Percentiles rank a stretch among this genome's conserved stretches.
Conservation (phyloP, 805 yeast genomes). For the Ogataea thermomethanolica region DNA sequence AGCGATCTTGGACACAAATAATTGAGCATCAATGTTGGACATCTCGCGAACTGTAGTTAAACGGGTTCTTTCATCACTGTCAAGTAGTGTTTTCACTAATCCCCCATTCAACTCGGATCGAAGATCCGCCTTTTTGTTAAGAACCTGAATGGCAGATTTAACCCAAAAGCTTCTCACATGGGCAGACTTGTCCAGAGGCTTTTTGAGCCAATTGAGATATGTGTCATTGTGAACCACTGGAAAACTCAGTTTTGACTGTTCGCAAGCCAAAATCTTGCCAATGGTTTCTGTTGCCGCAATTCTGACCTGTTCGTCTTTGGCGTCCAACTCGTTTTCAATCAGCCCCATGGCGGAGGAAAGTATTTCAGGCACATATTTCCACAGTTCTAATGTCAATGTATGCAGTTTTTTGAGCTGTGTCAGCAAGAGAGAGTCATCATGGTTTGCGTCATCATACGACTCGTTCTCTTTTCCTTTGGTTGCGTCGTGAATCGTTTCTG, state of each 20-base stretch:
- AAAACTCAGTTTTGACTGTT: slow-evolving; percentile 54
- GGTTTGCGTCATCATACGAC: slow-evolving; percentile 23
- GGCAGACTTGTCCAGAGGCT: slow-evolving; percentile 65
- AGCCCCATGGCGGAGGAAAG: slow-evolving; percentile 72
- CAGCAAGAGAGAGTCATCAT: slow-evolving; percentile 11
- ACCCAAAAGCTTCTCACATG: slow-evolving; percentile 70
- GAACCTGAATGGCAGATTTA: slow-evolving; percentile 47
- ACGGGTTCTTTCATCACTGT: slow-evolving; percentile 72
- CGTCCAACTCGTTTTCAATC: slow-evolving; percentile 73
- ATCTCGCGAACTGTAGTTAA: slow-evolving; percentile 54
- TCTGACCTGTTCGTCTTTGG: slow-evolving; percentile 63
- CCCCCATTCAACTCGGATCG: slow-evolving; percentile 54
- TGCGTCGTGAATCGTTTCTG: slow-evolving; percentile 65
- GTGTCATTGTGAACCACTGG: slow-evolving; percentile 53
- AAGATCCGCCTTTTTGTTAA: slow-evolving; percentile 44
- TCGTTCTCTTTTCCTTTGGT: slow-evolving; percentile 25
- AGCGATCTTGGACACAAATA: slow-evolving; percentile 47
- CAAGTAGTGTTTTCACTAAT: slow-evolving; percentile 64
- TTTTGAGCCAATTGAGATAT: slow-evolving; percentile 70
- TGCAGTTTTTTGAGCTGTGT: slow-evolving; percentile 60
- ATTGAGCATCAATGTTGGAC: slow-evolving; percentile 41
- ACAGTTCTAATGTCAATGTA: slow-evolving; percentile 57
- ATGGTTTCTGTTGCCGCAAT: slow-evolving; percentile 68
- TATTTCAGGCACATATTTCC: slow-evolving; percentile 77
- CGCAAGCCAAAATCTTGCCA: slow-evolving; percentile 55